Evolutionary conservation across 495 filamentous ascomycete species (phyloP), one percentile per base, ranked within the genome.

Genomic region (Xylaria venustula): DNA sequence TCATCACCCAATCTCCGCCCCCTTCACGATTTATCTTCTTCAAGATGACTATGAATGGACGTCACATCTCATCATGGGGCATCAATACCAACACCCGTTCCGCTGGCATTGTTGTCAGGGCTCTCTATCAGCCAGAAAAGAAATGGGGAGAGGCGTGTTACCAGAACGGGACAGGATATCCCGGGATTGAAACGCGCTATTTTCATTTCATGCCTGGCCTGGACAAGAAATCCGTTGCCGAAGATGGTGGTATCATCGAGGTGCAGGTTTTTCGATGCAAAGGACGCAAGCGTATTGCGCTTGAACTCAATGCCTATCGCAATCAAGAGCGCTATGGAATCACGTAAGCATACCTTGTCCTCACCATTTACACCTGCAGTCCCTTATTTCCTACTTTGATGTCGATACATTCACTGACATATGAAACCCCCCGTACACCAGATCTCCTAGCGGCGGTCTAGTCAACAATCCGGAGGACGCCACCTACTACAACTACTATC

Each of bases 221-320:
- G 7, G 70, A 75, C 30, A 59, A 62, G 23, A 65, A 65, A 44
- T 70, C 73, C n/a, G 58, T 69, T 12, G 77, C 78, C 26, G 74
- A 77, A 37, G 79, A 83, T 56, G 81, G 82, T 30, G 82, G 82
- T 20, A 55, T 82, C 6, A 81, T 84, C 40, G 79, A 83, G 61
- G 64, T 84, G 8, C 73, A 73, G 34, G 79, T 74, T 12, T 83
- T 79, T 59, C 75, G 82, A 28, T 78, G 80, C 1, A 71, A 66
- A 40, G 67, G 72, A 66, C 53, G 72, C 74, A 58, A 69, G 59
- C 32, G 58, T 61, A 60, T 72, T 32, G 68, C 76, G 8, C 71
- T 72, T 30, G 61, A 62, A 17, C 46, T 80, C 32, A 60, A 73
- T 12, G 56, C 72, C 20, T 81, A 74, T 61, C 69, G 69, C 17